Base-by-base conservation (phyloP, 2,329 filamentous ascomycete genomes). In the Teratosphaeria pseudoeucalypti region DNA sequence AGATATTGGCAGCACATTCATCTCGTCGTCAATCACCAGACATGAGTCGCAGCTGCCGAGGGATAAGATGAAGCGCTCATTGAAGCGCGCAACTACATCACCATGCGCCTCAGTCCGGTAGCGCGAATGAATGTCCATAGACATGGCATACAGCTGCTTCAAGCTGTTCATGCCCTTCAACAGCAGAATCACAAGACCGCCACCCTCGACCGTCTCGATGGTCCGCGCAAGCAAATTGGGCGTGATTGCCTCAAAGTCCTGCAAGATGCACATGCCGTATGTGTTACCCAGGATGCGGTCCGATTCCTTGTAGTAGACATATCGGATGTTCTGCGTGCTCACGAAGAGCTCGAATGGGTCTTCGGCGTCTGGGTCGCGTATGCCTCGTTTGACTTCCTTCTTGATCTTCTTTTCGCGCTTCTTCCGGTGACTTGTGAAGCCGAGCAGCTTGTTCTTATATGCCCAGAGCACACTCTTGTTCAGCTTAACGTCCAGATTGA, bases 291-390 rank as follows among this genome's bases (percentile, higher is more conserved):
- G 77, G 71, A 99, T 96, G 81, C 96, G 97, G 71, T 99, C 94
- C 32, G 94, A 97, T 78, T 99, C 94, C 77, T 99, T 99, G 81
- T 99, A 99, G 81, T 96, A 99, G 60, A 94, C 90, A 82, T 99
- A 99, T 75, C 94, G 89, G 73, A 99, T 96, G 75, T 96, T 91
- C 78, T 97, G 89, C 60, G 96, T 85, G 60, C 91, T 94, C 68
- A 97, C 88, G 77, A 97, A 99, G 58, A 97, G 84, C 77, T 99
- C 94, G 78, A 99, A 99, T 0, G 94, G 89, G 72, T 99, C 94
- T 72, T 95, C 90, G 58, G 85, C 83, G 74, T 99, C 96, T 63
- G 89, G 85, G 75, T 99, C 94, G 71, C 95, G 85, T 66, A 92
- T 90, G 53, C 94, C 94, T 68, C 91, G 85, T 79, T 95, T 96